These are phyloP conservation scores for Hansenula anomala DNA, from an alignment of 1,139 yeast species.

Conservation along the genomic window DNA sequence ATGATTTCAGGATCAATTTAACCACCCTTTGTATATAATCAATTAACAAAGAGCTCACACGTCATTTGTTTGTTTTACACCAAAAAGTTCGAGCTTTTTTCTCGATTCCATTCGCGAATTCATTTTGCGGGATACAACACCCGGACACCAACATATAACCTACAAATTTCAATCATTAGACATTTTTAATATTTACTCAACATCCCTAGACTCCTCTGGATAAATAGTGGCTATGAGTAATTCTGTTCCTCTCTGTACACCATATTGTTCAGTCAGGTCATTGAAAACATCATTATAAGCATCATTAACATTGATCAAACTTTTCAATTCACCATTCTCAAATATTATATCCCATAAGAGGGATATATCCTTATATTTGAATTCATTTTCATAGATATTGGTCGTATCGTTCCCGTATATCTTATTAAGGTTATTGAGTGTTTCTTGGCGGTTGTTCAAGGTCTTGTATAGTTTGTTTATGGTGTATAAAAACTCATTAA, in stretches of 20 bases:
- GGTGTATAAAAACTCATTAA: conserved; percentile 1
- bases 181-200: too few relatives aligned
- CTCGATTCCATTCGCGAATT: too few relatives aligned
- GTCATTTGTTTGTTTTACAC: too few relatives aligned
- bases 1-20: too few relatives aligned
- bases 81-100: too few relatives aligned
- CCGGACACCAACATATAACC: too few relatives aligned
- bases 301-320: neutral
- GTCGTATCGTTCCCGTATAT: neutral
- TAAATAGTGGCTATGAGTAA: neutral
- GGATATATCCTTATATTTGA: neutral
- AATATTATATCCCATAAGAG: conserved; percentile 1
- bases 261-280: neutral
- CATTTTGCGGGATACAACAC: too few relatives aligned
- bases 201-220: too few relatives aligned
- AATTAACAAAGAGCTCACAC: too few relatives aligned
- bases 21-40: too few relatives aligned
- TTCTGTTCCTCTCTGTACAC: neutral
- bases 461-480: neutral
- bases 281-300: neutral
- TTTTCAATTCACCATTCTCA: neutral
- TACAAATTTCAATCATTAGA: too few relatives aligned
- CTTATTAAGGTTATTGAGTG: too few relatives aligned
- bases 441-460: neutral
- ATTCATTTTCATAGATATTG: neutral